phyloP scores from a whole-genome alignment of 1,284 basidiomycete genomes.

The Prillingera fragicola region DNA sequence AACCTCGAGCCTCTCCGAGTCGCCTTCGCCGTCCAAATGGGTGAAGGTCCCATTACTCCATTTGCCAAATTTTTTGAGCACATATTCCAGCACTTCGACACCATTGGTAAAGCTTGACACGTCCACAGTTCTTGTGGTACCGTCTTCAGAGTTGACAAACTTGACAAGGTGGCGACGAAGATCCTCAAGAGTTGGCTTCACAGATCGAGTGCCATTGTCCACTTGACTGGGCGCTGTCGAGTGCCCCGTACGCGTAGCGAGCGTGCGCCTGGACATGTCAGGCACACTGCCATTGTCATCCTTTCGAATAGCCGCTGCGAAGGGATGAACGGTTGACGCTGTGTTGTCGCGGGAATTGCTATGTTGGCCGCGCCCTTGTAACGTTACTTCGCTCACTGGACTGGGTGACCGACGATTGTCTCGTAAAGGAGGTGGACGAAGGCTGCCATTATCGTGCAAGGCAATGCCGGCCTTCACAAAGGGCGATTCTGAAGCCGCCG shows the following conservation, averaged over 20 bases:
- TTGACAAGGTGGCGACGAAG: conserved; percentile 75
- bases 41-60: conserved; percentile 40
- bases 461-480: not conserved
- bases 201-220: not conserved
- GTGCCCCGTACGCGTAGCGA: conserved; percentile 9
- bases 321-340: conserved; percentile 28
- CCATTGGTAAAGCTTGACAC: conserved; percentile 71
- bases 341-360: not conserved
- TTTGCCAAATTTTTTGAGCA: conserved; percentile 81
- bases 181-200: conserved; percentile 61
- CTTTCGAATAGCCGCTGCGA: conserved; percentile 21
- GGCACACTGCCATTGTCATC: conserved; percentile 1
- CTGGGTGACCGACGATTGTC: conserved; percentile 35
- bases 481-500: not conserved
- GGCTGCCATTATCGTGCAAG: too few species aligned
- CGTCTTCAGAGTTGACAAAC: conserved; percentile 72
- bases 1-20: conserved; percentile 59
- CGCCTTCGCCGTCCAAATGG: conserved; percentile 48
- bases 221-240: conserved; percentile 24
- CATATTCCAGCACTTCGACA: conserved; percentile 76
- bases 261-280: conserved; percentile 1
- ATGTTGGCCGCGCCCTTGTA: conserved; percentile 3
- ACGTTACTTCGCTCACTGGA: conserved; percentile 21
- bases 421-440: conserved; percentile 31
- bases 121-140: conserved; percentile 68